Percentiles rank a stretch among this genome's conserved stretches.
phyloP scores from a whole-genome alignment of 441 rosid species.

The Viola pubescens region DNA sequence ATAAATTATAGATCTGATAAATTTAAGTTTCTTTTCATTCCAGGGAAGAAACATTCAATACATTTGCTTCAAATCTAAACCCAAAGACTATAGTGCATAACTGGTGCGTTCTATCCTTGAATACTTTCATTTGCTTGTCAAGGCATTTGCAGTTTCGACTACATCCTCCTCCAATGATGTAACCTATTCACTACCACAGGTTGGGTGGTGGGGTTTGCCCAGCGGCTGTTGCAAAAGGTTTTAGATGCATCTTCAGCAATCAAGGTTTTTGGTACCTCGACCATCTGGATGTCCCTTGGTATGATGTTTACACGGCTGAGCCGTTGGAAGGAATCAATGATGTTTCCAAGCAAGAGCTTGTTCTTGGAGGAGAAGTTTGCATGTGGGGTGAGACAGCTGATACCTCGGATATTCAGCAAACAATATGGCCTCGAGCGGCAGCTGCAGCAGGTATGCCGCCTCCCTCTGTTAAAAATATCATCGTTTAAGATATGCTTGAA shows the following conservation, averaged over 20 bases:
- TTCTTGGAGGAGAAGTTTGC: constrained; percentile 94
- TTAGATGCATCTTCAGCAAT: constrained; percentile 82
- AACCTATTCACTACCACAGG: constrained; percentile 31
- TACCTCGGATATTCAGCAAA: constrained; percentile 74
- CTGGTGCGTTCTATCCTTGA: constrained; percentile 40
- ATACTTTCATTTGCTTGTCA: constrained; percentile 1
- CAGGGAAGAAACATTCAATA: constrained; percentile 94
- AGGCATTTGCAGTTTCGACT: background rate
- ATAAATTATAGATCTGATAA: constrained; percentile 4
- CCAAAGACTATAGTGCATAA: constrained; percentile 75
- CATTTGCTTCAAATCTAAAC: constrained; percentile 55
- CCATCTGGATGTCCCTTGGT: constrained; percentile 90
- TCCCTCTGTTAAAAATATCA: background rate
- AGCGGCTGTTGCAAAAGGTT: constrained; percentile 75
- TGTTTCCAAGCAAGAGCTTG: constrained; percentile 53
- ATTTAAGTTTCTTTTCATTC: constrained; percentile 16
- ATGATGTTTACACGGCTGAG: constrained; percentile 60
- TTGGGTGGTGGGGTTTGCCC: constrained; percentile 78
- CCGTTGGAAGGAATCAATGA: constrained; percentile 63
- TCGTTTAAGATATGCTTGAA: background rate
- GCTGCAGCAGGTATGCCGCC: constrained; percentile 70
- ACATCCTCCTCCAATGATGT: background rate
- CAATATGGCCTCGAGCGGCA: constrained; percentile 97
- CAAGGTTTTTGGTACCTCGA: constrained; percentile 93
- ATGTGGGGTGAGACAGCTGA: constrained; percentile 96